phyloP scores from a whole-genome alignment of 345 rosid species.

The Brassica rapa region DNA sequence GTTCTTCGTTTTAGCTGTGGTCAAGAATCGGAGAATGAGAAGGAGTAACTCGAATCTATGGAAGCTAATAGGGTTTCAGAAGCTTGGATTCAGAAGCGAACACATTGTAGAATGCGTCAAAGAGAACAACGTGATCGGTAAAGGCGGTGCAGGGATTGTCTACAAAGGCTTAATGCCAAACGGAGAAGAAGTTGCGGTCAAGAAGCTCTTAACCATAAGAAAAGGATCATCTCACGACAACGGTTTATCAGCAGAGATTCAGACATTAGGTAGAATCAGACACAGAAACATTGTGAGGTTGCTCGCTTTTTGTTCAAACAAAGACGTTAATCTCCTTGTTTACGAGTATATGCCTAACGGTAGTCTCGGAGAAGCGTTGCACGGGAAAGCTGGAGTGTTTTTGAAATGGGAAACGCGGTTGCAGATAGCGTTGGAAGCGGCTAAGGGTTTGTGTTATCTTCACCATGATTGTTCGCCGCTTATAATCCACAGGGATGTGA shows the following conservation, averaged over 20 bases:
- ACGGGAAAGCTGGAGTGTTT: slow-evolving; percentile 75
- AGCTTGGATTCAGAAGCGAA: slow-evolving; percentile 66
- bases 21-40: slow-evolving; percentile 55
- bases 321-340: slow-evolving; percentile 76
- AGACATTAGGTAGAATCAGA: slow-evolving; percentile 81
- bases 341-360: slow-evolving; percentile 45
- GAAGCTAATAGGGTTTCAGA: slow-evolving; percentile 87
- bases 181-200: slow-evolving; percentile 84
- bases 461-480: slow-evolving; percentile 93
- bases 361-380: slow-evolving; percentile 85
- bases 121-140: slow-evolving; percentile 79
- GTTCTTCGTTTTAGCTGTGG: slow-evolving; percentile 63
- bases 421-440: slow-evolving; percentile 84
- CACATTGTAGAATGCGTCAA: slow-evolving; percentile 86
- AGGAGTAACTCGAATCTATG: slow-evolving; percentile 53
- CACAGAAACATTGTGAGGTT: slow-evolving; percentile 90
- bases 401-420: slow-evolving; percentile 72
- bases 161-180: slow-evolving; percentile 83
- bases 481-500: slow-evolving; percentile 86
- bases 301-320: slow-evolving; percentile 80
- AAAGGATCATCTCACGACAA: slow-evolving; percentile 74
- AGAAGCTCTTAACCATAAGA: slow-evolving; percentile 66
- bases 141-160: slow-evolving; percentile 92
- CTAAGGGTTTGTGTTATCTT: slow-evolving; percentile 87
- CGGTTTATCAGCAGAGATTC: slow-evolving; percentile 90